Percentiles rank a stretch among this genome's conserved stretches.
These are phyloP conservation scores for Acanthamoeba lenticulata DNA, from an alignment of 208 protist genomes.

Conservation along the genomic window DNA sequence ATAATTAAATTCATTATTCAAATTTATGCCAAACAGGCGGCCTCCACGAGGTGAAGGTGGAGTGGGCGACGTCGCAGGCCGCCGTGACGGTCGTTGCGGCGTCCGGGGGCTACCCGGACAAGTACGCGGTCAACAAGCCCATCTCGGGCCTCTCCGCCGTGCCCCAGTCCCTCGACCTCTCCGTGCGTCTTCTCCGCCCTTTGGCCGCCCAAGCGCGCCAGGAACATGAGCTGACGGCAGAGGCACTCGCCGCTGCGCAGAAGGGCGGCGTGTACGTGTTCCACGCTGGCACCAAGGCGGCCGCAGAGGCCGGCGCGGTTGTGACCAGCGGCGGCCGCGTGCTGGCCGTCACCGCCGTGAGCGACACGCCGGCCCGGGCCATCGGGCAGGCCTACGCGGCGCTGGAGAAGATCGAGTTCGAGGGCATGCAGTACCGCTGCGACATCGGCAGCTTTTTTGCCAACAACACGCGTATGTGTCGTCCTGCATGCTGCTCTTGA, in stretches of 20 bases:
- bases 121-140: conserved; percentile 73
- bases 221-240: too few relatives aligned
- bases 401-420: conserved; percentile 73
- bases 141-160: conserved; percentile 68
- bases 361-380: not conserved
- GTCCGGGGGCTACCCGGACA: conserved; percentile 83
- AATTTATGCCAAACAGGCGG: conserved; percentile 54
- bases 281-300: conserved; percentile 82
- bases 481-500: not conserved
- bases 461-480: not conserved
- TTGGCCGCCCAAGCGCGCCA: too few relatives aligned
- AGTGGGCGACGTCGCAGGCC: conserved; percentile 31
- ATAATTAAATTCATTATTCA: too few relatives aligned
- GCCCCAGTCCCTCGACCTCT: not conserved
- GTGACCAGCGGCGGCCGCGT: conserved; percentile 85
- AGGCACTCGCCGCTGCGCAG: not conserved
- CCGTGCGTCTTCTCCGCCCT: not conserved
- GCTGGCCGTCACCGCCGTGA: conserved; percentile 77
- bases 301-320: conserved; percentile 33
- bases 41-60: conserved; percentile 76
- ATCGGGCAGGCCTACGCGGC: conserved; percentile 71
- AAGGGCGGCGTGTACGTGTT: conserved; percentile 73
- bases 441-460: conserved; percentile 27
- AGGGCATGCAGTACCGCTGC: conserved; percentile 72
- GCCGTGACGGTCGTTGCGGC: conserved; percentile 82